These are phyloP conservation scores for Colletotrichum shisoi DNA, from an alignment of 2,329 filamentous ascomycete species.

Conservation along the genomic window DNA sequence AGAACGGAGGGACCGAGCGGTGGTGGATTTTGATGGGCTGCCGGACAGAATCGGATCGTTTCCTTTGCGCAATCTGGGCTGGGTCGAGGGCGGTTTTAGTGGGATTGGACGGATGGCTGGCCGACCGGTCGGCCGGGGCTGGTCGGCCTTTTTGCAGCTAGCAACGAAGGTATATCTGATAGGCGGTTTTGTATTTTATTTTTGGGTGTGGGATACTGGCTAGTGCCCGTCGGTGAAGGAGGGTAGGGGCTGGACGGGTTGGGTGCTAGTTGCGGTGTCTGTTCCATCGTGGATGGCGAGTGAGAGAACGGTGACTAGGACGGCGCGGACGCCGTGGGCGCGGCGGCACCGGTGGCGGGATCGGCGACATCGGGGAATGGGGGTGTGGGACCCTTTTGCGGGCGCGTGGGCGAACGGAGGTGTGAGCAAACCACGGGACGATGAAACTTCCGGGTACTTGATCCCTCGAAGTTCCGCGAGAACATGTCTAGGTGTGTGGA, in stretches of 20 bases:
- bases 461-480: too few species aligned
- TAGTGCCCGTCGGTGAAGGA: conserved; percentile 15
- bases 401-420: not conserved
- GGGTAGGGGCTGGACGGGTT: not conserved
- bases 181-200: not conserved
- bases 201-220: not conserved
- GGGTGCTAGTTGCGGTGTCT: not conserved
- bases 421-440: not conserved
- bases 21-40: not conserved
- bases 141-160: not conserved
- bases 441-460: not conserved
- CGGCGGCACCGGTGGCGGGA: conserved; percentile 1
- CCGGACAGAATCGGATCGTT: not conserved
- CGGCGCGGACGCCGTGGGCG: not conserved
- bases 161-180: not conserved
- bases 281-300: not conserved
- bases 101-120: not conserved
- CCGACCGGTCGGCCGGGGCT: not conserved
- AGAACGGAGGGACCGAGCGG: not conserved
- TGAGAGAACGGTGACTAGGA: not conserved
- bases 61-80: not conserved
- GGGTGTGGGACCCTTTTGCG: not conserved
- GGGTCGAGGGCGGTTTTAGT: not conserved
- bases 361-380: not conserved
- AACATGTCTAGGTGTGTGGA: too few species aligned